Evolutionary conservation across 106 monocot species (phyloP).

Genomic region (Iris macrosiphon): DNA sequence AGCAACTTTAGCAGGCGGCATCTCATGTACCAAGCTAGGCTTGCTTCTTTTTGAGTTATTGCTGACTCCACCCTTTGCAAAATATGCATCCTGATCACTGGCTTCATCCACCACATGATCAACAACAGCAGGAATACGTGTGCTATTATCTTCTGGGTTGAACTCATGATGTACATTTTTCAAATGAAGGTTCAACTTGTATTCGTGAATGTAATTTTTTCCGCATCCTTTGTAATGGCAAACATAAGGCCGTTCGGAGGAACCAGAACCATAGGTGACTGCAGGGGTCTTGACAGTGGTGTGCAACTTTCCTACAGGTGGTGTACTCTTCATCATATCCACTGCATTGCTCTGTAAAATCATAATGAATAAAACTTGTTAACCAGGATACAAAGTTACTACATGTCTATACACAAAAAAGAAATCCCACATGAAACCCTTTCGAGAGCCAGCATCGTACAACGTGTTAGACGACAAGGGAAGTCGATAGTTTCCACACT

Average conservation of each 20-base stretch:
- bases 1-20: constrained; percentile 20
- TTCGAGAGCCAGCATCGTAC: too few species aligned
- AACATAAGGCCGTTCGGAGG: constrained; percentile 50
- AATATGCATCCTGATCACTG: constrained; percentile 19
- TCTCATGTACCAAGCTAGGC: constrained; percentile 9
- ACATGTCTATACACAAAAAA: too few species aligned
- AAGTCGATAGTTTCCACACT: too few species aligned
- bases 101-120: constrained; percentile 16
- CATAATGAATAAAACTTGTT: neutral
- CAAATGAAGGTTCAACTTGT: constrained; percentile 68
- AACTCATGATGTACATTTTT: constrained; percentile 49
- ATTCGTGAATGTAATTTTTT: constrained; percentile 66
- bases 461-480: neutral
- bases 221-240: constrained; percentile 60
- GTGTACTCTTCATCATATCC: constrained; percentile 23
- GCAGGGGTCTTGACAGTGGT: constrained; percentile 26
- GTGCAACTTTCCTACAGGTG: constrained; percentile 20
- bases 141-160: constrained; percentile 17
- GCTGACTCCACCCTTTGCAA: constrained; percentile 19
- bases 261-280: constrained; percentile 13
- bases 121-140: neutral
- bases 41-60: constrained; percentile 25
- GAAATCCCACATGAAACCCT: too few species aligned
- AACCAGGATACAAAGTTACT: too few species aligned
- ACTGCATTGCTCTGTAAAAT: constrained; percentile 14